Evolutionary conservation across 2,329 filamentous ascomycete species (phyloP), one percentile per base, ranked within the genome.

Genomic region (Monosporascus sp.): DNA sequence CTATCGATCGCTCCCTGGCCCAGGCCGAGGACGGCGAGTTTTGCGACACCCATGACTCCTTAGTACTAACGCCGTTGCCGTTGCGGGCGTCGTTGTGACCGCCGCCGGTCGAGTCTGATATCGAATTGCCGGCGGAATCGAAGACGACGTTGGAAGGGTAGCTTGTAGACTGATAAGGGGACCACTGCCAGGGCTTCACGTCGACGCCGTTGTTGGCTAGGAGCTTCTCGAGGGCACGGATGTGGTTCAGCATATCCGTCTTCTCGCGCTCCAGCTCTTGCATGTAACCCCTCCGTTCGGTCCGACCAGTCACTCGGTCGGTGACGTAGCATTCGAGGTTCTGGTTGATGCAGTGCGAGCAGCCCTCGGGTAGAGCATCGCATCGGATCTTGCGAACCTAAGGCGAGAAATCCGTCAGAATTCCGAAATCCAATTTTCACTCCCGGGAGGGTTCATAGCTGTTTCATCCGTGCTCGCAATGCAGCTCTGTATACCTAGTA

Each of bases 331-430:
- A 96, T 65, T 89, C 83, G 62, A 88, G 83, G 59, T 84, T 85
- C 67, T 89, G 88, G 70, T 87, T 85, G 62, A 83, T 75, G 74
- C 91, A 96, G 63, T 90, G 87, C 57, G 88, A 90, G 73, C 91
- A 96, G 58, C 90, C 91, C 60, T 89, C 86, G 34, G 87, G 84
- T 41, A 88, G 78, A 51, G 85, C 87, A 74, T 95, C 91, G 77
- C 91, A 95, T 66, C 89, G 84, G 64, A 95, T 95, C 73, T 96
- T 96, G 61, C 91, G 84, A 54, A 91, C 79, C 87, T 54, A 55
- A 50, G 48, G 57, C 58, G 56, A 64, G 61, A 65, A 45, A 55
- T 50, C 26, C 50, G 52, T 37, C 43, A 49, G 51, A 20, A 43
- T 45, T 49, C 40, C 24, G 31, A 34, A 26, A 11, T 34, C 9